Evolutionary conservation across 345 rosid species (phyloP), one percentile per base, ranked within the genome.

Genomic region (Brassica cretica): DNA sequence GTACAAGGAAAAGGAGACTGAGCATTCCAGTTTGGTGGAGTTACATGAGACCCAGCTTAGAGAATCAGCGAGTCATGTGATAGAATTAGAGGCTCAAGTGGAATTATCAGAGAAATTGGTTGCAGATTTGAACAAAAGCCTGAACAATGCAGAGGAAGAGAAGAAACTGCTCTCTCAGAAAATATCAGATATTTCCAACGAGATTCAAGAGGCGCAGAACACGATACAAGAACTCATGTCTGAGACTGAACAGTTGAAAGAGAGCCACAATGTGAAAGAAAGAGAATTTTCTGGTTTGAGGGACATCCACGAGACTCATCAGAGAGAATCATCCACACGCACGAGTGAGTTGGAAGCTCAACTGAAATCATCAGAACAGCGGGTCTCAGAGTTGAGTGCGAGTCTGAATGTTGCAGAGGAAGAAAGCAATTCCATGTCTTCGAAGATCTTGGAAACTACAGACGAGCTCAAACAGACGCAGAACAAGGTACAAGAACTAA

Each of bases 1-100:
- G 66, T 88, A 90, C 73, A 84, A 81, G 74, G 94, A 84, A 10
- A 93, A 81, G 74, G 94, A 89, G 71, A 85, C 76, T 76, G 93
- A 87, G 29, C 68, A 81, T 68, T 84, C 84, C 46, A 79, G 78
- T 64, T 84, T 88, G 58, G 61, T 33, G 76, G 82, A 85, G 78
- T 77, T 68, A 64, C 86, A 87, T 44, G 87, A 88, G 86, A 80
- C 71, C 44, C 88, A 75, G 72, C 73, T 80, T 71, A 82, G 79
- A 70, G 87, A 88, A 58, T 80, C 90, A 32, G 84, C 87, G 21
- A 85, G 21, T 39, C 62, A 12, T 41, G 76, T 76, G 30, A 77
- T 68, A 73, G 68, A 72, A 61, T 15, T 75, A 68, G 61, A 73
- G 70, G 72, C 30, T 4, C 68, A 69, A 67, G 83, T 85, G 21